Evolutionary conservation across 2,329 filamentous ascomycete genomes (phyloP).

Genomic region (Pseudogymnoascus sp.): DNA sequence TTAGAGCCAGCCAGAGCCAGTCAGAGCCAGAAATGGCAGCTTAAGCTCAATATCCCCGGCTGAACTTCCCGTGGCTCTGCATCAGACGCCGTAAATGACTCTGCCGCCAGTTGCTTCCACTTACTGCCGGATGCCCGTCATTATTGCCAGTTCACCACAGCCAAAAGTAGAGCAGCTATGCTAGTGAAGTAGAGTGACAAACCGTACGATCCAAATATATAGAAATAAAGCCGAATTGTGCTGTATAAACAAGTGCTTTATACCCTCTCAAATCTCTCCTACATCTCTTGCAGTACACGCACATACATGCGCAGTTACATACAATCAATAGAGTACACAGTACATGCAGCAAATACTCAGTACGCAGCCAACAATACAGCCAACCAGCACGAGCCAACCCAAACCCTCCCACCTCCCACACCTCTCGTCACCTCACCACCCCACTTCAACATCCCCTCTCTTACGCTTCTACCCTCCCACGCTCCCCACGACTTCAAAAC

Average conservation of each 20-base stretch:
- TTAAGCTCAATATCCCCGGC: constrained; percentile 1
- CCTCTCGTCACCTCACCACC: constrained; percentile 5
- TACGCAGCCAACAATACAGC: neutral
- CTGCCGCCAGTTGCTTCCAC: neutral
- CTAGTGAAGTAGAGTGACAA: neutral
- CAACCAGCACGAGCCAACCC: constrained; percentile 6
- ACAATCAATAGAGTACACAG: neutral
- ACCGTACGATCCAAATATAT: neutral
- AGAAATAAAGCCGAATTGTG: neutral
- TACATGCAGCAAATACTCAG: neutral
- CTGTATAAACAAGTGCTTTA: neutral
- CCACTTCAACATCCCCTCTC: constrained; percentile 4
- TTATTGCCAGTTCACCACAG: neutral
- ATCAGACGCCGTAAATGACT: neutral
- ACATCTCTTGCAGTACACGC: neutral
- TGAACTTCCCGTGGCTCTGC: neutral
- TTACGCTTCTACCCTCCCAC: neutral
- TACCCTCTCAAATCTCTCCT: neutral
- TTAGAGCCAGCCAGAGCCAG: neutral
- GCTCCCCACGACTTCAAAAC: neutral
- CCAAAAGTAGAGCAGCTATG: neutral
- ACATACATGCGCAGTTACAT: neutral
- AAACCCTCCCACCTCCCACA: constrained; percentile 7
- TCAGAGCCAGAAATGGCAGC: neutral
- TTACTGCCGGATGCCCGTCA: neutral